Evolutionary conservation across 208 protist genomes (phyloP).

Genomic region (Crithidia mellificae): DNA sequence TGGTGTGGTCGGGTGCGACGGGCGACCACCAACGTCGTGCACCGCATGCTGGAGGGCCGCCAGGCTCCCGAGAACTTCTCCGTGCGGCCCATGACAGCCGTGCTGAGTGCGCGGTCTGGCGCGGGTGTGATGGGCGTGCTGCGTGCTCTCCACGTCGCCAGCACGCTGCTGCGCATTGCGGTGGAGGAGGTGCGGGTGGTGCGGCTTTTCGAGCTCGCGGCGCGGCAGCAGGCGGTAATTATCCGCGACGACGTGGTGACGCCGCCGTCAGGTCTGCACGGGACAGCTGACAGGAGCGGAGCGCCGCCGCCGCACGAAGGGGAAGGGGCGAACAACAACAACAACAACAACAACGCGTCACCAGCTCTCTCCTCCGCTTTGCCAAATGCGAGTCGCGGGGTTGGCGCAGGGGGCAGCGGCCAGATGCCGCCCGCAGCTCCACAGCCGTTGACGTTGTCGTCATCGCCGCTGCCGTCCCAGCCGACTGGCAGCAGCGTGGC

Average conservation of each 20-base stretch:
- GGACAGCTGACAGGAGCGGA: too few species aligned
- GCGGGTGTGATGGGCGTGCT: constrained; percentile 48
- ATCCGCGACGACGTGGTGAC: constrained; percentile 11
- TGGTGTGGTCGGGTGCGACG: constrained; percentile 42
- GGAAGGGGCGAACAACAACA: too few species aligned
- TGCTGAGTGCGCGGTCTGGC: constrained; percentile 53
- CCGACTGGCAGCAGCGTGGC: not conserved
- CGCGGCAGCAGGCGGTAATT: constrained; percentile 25
- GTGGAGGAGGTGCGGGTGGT: constrained; percentile 49
- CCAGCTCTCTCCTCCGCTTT: too few species aligned
- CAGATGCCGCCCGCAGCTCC: not conserved
- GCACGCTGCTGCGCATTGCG: constrained; percentile 49
- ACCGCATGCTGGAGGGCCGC: constrained; percentile 43
- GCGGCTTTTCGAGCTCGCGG: constrained; percentile 21
- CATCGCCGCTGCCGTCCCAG: too few species aligned
- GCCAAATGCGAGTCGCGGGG: too few species aligned
- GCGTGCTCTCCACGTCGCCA: constrained; percentile 64
- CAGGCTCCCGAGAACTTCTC: constrained; percentile 44
- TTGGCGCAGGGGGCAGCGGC: too few species aligned
- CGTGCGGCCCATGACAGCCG: constrained; percentile 45
- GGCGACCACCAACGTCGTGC: constrained; percentile 53
- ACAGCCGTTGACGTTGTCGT: not conserved
- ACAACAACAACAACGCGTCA: too few species aligned
- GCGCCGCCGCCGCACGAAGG: too few species aligned
- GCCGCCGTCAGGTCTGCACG: too few species aligned